Percentiles rank a stretch among this genome's conserved stretches.
These are phyloP conservation scores for Elsinoe batatas DNA, from an alignment of 2,329 filamentous ascomycete species.

Conservation along the genomic window DNA sequence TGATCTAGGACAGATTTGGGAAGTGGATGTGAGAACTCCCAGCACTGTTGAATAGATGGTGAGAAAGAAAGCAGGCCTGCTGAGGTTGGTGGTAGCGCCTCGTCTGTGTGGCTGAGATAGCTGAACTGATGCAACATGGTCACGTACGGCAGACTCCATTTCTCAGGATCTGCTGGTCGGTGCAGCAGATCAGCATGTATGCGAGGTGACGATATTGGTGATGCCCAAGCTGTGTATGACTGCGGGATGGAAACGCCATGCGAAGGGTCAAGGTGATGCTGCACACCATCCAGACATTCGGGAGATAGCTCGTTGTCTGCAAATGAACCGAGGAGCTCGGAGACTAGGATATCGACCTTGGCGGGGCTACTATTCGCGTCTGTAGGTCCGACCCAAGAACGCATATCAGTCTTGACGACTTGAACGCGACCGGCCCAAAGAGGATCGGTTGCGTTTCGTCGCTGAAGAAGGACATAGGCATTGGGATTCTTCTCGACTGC, in stretches of 20 bases:
- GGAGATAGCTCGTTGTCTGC: constrained; percentile 95
- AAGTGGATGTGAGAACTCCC: constrained; percentile 74
- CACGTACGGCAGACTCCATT: constrained; percentile 87
- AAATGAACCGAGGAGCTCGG: constrained; percentile 88
- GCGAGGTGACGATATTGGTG: constrained; percentile 81
- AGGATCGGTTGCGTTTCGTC: constrained; percentile 62
- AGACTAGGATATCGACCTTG: constrained; percentile 85
- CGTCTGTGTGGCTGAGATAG: constrained; percentile 58
- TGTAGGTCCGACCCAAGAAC: constrained; percentile 79
- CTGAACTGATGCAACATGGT: constrained; percentile 86
- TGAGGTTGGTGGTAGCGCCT: constrained; percentile 3
- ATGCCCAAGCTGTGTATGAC: constrained; percentile 87
- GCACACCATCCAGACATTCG: constrained; percentile 91
- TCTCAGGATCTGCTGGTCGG: constrained; percentile 55
- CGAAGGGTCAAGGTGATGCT: constrained; percentile 68
- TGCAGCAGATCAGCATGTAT: constrained; percentile 70
- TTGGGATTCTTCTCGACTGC: constrained; percentile 98
- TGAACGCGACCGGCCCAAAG: constrained; percentile 72
- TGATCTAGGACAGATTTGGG: constrained; percentile 47
- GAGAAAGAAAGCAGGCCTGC: not conserved
- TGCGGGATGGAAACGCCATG: constrained; percentile 89
- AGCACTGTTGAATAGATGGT: constrained; percentile 59
- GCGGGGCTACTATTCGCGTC: constrained; percentile 44
- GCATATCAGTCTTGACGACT: constrained; percentile 94
- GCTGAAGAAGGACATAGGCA: constrained; percentile 82